Evolutionary conservation across 768 basidiomycete species (phyloP).

Genomic region (Mycena sanguinolenta): DNA sequence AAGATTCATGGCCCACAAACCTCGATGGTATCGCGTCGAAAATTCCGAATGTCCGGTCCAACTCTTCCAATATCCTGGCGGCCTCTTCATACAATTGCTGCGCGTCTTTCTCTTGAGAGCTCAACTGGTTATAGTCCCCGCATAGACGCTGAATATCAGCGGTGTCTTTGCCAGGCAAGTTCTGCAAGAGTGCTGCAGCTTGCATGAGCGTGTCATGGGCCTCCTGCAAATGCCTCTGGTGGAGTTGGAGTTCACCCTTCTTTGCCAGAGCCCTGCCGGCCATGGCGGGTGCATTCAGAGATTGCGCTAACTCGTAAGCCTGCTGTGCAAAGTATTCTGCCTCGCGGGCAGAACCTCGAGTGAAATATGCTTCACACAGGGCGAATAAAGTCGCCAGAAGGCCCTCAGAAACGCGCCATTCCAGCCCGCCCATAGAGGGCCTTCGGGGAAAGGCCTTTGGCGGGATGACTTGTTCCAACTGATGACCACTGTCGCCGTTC

Average conservation of each 20-base stretch:
- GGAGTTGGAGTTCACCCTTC: constrained; percentile 78
- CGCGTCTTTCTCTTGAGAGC: constrained; percentile 60
- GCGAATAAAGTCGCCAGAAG: constrained; percentile 76
- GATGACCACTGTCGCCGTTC: constrained; percentile 34
- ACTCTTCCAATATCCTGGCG: constrained; percentile 69
- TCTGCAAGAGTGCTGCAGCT: constrained; percentile 61
- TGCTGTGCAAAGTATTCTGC: constrained; percentile 88
- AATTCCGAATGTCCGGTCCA: constrained; percentile 66
- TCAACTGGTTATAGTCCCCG: constrained; percentile 65
- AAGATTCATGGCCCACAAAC: constrained; percentile 48
- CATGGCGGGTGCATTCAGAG: constrained; percentile 76
- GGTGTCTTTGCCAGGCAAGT: constrained; percentile 66
- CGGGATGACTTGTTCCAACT: constrained; percentile 37
- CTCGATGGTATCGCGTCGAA: constrained; percentile 62
- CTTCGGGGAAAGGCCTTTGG: constrained; percentile 47
- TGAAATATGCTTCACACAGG: constrained; percentile 73
- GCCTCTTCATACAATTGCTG: constrained; percentile 68
- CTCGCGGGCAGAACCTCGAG: constrained; percentile 86
- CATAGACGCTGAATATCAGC: constrained; percentile 70
- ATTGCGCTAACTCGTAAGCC: constrained; percentile 78
- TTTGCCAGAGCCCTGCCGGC: constrained; percentile 74
- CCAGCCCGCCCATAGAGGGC: constrained; percentile 65
- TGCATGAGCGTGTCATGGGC: constrained; percentile 67
- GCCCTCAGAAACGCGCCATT: constrained; percentile 84
- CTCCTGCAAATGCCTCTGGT: constrained; percentile 70